phyloP scores from a whole-genome alignment of 805 yeast genomes.

The Cyberlindnera subsufficiens region DNA sequence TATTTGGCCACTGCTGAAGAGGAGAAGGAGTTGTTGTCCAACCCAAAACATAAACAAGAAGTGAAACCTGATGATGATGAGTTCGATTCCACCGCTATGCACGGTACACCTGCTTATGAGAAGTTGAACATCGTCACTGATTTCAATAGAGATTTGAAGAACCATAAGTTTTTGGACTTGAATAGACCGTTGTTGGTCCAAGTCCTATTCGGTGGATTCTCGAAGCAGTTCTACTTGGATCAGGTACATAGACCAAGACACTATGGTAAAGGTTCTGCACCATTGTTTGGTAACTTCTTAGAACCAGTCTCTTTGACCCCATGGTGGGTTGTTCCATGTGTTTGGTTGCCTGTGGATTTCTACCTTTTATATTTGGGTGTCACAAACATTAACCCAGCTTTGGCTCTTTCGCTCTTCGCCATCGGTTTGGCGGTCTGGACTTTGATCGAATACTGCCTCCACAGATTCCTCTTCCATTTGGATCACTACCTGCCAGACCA shows the following conservation, averaged over 20 bases:
- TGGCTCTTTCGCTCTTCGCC: conserved; percentile 53
- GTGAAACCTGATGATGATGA: conserved; percentile 38
- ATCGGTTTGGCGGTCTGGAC: conserved; percentile 94
- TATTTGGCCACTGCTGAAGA: conserved; percentile 78
- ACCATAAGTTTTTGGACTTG: conserved; percentile 84
- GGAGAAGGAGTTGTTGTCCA: conserved; percentile 61
- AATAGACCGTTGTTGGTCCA: conserved; percentile 77
- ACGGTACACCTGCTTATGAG: conserved; percentile 67
- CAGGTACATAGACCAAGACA: conserved; percentile 98
- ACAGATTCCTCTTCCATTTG: conserved; percentile 89
- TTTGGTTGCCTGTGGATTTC: conserved; percentile 83
- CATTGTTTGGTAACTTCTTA: conserved; percentile 86
- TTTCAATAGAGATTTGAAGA: conserved; percentile 57
- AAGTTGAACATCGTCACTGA: conserved; percentile 77
- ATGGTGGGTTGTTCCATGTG: conserved; percentile 85
- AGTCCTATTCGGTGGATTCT: conserved; percentile 67
- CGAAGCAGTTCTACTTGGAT: conserved; percentile 87
- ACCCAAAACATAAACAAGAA: conserved; percentile 53
- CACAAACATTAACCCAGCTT: conserved; percentile 35
- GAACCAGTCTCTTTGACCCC: conserved; percentile 90
- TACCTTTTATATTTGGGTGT: conserved; percentile 58
- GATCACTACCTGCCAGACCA: conserved; percentile 83
- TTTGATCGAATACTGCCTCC: conserved; percentile 78
- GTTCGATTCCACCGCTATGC: conserved; percentile 49
- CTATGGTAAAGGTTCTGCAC: conserved; percentile 96